These are phyloP conservation scores for Saprolegnia diclina DNA, from an alignment of 352 stramenopile species.

Conservation along the genomic window DNA sequence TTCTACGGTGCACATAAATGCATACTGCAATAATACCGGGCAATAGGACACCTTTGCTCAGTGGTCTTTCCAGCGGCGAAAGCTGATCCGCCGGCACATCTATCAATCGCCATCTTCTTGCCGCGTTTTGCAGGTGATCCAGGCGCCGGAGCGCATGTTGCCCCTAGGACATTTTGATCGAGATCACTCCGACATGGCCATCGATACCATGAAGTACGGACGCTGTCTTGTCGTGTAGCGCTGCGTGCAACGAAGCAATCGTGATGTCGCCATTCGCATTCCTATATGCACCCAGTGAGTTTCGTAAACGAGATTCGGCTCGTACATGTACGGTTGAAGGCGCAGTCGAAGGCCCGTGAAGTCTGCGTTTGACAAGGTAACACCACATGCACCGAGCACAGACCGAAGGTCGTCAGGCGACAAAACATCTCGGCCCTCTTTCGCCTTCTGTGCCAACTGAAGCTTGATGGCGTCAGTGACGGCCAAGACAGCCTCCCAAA, in stretches of 20 bases:
- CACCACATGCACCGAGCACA: slow-evolving; percentile 47
- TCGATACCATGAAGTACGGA: background rate
- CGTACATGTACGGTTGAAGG: slow-evolving; percentile 54
- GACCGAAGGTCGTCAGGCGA: slow-evolving; percentile 59
- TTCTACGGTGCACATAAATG: slow-evolving; percentile 30
- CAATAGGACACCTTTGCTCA: slow-evolving; percentile 44
- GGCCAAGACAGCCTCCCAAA: slow-evolving; percentile 60
- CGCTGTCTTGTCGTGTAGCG: slow-evolving; percentile 36
- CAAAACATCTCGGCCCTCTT: slow-evolving; percentile 45
- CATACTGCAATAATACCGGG: background rate
- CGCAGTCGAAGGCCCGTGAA: slow-evolving; percentile 59
- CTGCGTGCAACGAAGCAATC: slow-evolving; percentile 40
- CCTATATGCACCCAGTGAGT: slow-evolving; percentile 27
- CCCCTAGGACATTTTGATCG: no score
- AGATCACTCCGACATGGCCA: no score
- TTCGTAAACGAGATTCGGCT: slow-evolving; percentile 6
- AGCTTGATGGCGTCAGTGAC: slow-evolving; percentile 43
- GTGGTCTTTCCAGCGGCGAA: slow-evolving; percentile 66
- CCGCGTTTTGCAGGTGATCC: background rate
- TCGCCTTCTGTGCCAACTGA: slow-evolving; percentile 53
- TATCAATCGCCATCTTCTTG: slow-evolving; percentile 7
- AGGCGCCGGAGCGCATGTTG: background rate
- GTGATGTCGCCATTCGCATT: slow-evolving; percentile 50
- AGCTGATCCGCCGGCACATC: no score
- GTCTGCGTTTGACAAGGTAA: slow-evolving; percentile 61